Conservation (phyloP, 1,139 yeast species). For the Wickerhamomyces sp. region DNA sequence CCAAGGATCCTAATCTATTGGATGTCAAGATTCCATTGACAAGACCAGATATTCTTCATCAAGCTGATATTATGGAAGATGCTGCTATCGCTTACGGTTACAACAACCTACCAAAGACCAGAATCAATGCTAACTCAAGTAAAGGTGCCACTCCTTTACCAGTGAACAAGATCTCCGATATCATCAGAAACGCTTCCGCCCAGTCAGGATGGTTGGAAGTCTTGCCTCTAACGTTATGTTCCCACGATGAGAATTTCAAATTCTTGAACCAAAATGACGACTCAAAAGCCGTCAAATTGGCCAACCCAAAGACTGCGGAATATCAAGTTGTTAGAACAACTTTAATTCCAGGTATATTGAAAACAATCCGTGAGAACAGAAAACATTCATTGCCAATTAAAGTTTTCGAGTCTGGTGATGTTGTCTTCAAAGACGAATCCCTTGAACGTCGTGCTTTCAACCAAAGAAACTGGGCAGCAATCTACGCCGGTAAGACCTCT, state of each 20-base stretch:
- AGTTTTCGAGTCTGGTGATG: slow-evolving; percentile 94
- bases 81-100: slow-evolving; percentile 96
- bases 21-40: slow-evolving; percentile 85
- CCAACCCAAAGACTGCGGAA: slow-evolving; percentile 94
- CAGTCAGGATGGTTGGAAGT: slow-evolving; percentile 97
- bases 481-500: slow-evolving; percentile 89
- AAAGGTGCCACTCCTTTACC: slow-evolving; percentile 82
- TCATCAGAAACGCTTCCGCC: slow-evolving; percentile 84
- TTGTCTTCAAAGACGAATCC: slow-evolving; percentile 74
- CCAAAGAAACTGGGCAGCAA: slow-evolving; percentile 92
- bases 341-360: slow-evolving; percentile 87
- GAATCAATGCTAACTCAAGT: slow-evolving; percentile 73
- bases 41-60: slow-evolving; percentile 92
- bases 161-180: slow-evolving; percentile 85
- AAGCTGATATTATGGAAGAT: slow-evolving; percentile 98
- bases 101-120: slow-evolving; percentile 78
- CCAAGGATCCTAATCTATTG: slow-evolving; percentile 44
- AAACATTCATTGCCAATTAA: slow-evolving; percentile 91
- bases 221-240: slow-evolving; percentile 89
- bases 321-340: slow-evolving; percentile 98
- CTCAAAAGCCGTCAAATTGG: slow-evolving; percentile 78
- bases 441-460: slow-evolving; percentile 89
- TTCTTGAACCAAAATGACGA: slow-evolving; percentile 76
- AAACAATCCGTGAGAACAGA: slow-evolving; percentile 94
- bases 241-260: slow-evolving; percentile 94